Percentiles rank a stretch among this genome's conserved stretches.
Evolutionary conservation across 805 yeast genomes (phyloP).

Genomic region (Wickerhamomyces rabaulensis): DNA sequence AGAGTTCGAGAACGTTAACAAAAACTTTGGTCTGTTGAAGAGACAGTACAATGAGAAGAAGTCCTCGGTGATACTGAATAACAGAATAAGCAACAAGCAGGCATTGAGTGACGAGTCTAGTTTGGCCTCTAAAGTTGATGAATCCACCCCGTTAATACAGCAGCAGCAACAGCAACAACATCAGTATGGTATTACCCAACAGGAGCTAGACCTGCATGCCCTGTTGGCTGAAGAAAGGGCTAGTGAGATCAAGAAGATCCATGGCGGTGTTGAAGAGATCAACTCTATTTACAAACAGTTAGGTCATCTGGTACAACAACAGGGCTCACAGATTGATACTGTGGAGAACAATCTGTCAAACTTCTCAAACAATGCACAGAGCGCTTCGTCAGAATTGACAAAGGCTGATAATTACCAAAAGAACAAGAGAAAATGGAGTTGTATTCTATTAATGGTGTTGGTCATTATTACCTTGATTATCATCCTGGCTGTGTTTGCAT

Average conservation of each 20-base stretch:
- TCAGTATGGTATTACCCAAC: constrained; percentile 31
- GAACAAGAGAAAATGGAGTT: constrained; percentile 66
- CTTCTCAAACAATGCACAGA: constrained; percentile 57
- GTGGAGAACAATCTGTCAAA: constrained; percentile 74
- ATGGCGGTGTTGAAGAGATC: constrained; percentile 77
- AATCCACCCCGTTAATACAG: constrained; percentile 18
- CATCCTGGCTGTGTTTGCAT: constrained; percentile 41
- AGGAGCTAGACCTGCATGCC: constrained; percentile 59
- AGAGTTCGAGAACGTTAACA: constrained; percentile 51
- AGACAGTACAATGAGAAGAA: constrained; percentile 46
- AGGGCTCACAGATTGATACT: constrained; percentile 79
- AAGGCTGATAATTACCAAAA: constrained; percentile 76
- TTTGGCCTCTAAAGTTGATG: constrained; percentile 7
- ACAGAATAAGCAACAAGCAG: constrained; percentile 15
- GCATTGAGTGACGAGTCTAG: constrained; percentile 18
- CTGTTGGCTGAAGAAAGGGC: constrained; percentile 68
- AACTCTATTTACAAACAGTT: constrained; percentile 81
- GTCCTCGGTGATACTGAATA: constrained; percentile 31
- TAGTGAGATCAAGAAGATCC: constrained; percentile 63
- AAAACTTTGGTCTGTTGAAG: constrained; percentile 36
- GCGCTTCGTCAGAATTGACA: constrained; percentile 63
- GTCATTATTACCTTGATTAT: constrained; percentile 53
- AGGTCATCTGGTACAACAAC: constrained; percentile 73
- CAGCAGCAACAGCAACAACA: constrained; percentile 28
- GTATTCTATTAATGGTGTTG: constrained; percentile 56